These are phyloP conservation scores for Eutypella sp. DNA, from an alignment of 2,329 filamentous ascomycete genomes.

Conservation along the genomic window DNA sequence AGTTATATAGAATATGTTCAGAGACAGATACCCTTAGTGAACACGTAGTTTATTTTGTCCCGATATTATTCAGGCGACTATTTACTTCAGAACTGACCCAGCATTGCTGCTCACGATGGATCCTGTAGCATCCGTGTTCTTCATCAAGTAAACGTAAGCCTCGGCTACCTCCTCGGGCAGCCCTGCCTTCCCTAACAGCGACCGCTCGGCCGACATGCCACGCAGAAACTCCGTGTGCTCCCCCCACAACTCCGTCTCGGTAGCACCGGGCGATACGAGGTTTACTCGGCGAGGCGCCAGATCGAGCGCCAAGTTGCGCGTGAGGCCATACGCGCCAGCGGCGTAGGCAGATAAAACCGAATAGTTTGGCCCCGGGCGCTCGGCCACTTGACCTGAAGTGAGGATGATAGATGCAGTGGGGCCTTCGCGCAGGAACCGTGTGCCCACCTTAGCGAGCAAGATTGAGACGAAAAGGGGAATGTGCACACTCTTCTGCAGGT, in stretches of 20 bases:
- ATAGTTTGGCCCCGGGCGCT: constrained; percentile 38
- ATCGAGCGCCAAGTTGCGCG: constrained; percentile 25
- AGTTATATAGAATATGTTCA: too few species aligned
- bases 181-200: constrained; percentile 19
- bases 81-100: constrained; percentile 9
- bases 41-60: too few species aligned
- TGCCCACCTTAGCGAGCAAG: constrained; percentile 46
- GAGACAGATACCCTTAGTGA: too few species aligned
- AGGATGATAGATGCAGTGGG: constrained; percentile 47
- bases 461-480: constrained; percentile 48
- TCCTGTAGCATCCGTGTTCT: constrained; percentile 34
- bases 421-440: constrained; percentile 36
- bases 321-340: constrained; percentile 18
- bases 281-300: constrained; percentile 49
- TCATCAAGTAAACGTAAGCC: constrained; percentile 39
- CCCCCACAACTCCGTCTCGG: constrained; percentile 39
- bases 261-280: constrained; percentile 50
- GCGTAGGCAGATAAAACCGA: constrained; percentile 17
- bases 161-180: constrained; percentile 37
- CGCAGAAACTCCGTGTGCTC: constrained; percentile 17
- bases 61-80: too few species aligned
- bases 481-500: constrained; percentile 37
- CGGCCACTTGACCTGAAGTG: constrained; percentile 48
- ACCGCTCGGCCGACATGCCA: constrained; percentile 10
- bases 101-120: constrained; percentile 21